Conservation (phyloP, 2,329 filamentous ascomycete species). For the Rhytidhysteron rufulum region DNA sequence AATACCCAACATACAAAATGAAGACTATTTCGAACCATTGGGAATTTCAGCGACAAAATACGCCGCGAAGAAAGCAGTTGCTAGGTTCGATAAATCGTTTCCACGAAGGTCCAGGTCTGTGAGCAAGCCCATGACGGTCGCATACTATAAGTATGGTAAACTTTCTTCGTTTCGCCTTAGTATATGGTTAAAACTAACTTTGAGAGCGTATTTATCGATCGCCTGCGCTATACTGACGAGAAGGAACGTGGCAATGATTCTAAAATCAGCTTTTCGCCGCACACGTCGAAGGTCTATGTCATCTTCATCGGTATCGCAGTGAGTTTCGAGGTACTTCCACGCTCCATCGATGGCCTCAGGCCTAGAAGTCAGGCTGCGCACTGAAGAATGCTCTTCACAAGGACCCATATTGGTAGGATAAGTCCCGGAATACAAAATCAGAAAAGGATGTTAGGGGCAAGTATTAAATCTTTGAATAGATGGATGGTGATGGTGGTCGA, state of each 20-base stretch:
- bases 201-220: neutral
- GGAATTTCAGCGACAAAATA: slow-evolving; percentile 10
- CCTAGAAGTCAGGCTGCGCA: too few relatives aligned
- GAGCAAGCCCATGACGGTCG: slow-evolving; percentile 3
- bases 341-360: neutral
- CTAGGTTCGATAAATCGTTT: slow-evolving; percentile 6
- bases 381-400: too few relatives aligned
- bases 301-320: neutral
- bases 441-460: too few relatives aligned
- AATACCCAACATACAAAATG: too few relatives aligned
- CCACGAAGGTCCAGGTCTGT: slow-evolving; percentile 3
- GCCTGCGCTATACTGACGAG: neutral
- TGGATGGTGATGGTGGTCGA: too few relatives aligned
- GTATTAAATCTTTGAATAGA: too few relatives aligned
- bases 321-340: neutral
- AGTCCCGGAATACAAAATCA: too few relatives aligned
- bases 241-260: neutral
- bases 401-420: too few relatives aligned
- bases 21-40: slow-evolving; percentile 4
- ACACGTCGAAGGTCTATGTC: neutral
- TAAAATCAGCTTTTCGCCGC: neutral
- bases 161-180: neutral
- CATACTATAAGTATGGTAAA: too few relatives aligned
- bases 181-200: neutral
- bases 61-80: slow-evolving; percentile 11